These are phyloP conservation scores for Stephania japonica DNA, from an alignment of 164 flowering plant species.

Conservation along the genomic window DNA sequence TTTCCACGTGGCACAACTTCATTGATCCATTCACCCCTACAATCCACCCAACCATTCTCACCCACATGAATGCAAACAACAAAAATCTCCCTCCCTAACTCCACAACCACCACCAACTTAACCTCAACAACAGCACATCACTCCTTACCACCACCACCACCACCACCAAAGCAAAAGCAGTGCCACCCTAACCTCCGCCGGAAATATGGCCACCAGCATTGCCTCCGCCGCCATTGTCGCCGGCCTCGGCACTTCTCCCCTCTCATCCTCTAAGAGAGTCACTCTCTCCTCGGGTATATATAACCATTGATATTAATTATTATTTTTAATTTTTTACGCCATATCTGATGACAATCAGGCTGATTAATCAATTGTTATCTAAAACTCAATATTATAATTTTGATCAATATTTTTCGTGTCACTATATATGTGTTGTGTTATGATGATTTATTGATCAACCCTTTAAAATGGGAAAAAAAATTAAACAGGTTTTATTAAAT, in stretches of 20 bases:
- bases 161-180: constrained; percentile 17
- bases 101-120: not conserved
- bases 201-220: constrained; percentile 11
- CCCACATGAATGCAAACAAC: not conserved
- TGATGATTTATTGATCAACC: not conserved
- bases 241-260: constrained; percentile 42
- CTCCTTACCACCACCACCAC: not conserved
- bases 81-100: constrained; percentile 15
- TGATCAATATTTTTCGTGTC: too few species aligned
- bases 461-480: not conserved
- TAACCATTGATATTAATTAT: too few species aligned
- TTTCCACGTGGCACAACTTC: constrained; percentile 38
- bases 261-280: constrained; percentile 27
- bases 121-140: constrained; percentile 7
- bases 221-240: constrained; percentile 39
- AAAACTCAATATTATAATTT: too few species aligned
- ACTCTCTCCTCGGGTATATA: constrained; percentile 47
- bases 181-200: constrained; percentile 29
- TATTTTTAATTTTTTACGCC: too few species aligned
- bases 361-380: too few species aligned
- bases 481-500: constrained; percentile 45
- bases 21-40: constrained; percentile 25
- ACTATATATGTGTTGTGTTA: too few species aligned
- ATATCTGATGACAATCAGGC: too few species aligned
- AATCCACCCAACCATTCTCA: constrained; percentile 36